Percentiles rank a stretch among this genome's conserved stretches.
These are phyloP conservation scores for Mortierella sp. DNA, from an alignment of 371 early-diverging fungal species.

Conservation along the genomic window DNA sequence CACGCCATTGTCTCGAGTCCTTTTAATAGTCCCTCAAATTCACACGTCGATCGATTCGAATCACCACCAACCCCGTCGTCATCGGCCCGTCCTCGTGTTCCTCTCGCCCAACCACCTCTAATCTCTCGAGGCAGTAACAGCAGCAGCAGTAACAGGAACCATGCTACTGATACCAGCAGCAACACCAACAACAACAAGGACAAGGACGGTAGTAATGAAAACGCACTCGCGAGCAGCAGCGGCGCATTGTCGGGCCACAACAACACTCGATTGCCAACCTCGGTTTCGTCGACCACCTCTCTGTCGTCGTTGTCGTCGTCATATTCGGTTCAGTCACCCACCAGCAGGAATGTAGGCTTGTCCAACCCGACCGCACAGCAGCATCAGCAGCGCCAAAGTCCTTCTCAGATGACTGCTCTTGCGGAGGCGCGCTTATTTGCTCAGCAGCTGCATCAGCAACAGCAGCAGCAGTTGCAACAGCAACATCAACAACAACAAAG, in stretches of 20 bases:
- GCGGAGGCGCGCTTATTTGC: constrained; percentile 40
- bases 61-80: constrained; percentile 13
- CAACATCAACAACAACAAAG: neutral
- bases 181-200: neutral
- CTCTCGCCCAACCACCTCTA: constrained; percentile 2
- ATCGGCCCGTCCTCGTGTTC: constrained; percentile 6
- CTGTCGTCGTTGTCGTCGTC: neutral
- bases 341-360: constrained; percentile 24
- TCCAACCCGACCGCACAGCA: constrained; percentile 7
- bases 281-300: constrained; percentile 13
- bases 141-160: constrained; percentile 4
- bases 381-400: constrained; percentile 11
- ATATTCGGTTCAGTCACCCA: no score
- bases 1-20: constrained; percentile 43
- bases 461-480: constrained; percentile 15
- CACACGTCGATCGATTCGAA: constrained; percentile 31
- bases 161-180: constrained; percentile 33
- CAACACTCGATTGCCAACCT: constrained; percentile 2
- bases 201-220: neutral
- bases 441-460: constrained; percentile 41
- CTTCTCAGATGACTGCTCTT: constrained; percentile 31
- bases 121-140: neutral
- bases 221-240: neutral
- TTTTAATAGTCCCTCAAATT: constrained; percentile 35
- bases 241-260: neutral